Percentiles rank a stretch among this genome's conserved stretches.
phyloP scores from a whole-genome alignment of 1,284 basidiomycete genomes.

The Ustilago trichophora region DNA sequence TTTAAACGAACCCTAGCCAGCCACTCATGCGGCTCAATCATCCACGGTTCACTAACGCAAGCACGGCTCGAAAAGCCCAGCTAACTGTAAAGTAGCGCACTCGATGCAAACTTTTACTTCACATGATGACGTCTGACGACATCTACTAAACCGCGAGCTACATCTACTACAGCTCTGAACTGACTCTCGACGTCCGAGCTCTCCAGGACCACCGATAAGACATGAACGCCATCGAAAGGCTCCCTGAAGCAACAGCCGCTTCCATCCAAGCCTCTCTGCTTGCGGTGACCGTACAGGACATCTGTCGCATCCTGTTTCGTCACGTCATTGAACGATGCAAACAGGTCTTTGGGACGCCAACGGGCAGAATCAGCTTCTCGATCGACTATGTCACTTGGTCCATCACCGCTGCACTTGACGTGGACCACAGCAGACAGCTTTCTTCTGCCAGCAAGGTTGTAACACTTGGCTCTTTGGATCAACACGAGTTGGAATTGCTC shows the following conservation, averaged over 20 bases:
- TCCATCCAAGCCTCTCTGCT: slow-evolving; percentile 19
- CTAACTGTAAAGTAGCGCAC: too few species aligned
- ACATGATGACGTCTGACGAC: too few species aligned
- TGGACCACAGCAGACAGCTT: slow-evolving; percentile 3
- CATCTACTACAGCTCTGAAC: too few species aligned
- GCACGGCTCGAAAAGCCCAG: too few species aligned
- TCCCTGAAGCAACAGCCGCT: slow-evolving; percentile 10
- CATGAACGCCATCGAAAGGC: slow-evolving; percentile 14
- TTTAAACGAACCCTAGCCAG: too few species aligned
- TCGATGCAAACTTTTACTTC: too few species aligned
- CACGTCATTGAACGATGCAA: slow-evolving; percentile 1
- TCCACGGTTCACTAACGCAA: too few species aligned
- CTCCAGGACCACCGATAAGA: neutral
- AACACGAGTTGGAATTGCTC: slow-evolving; percentile 1
- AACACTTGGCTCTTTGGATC: neutral
- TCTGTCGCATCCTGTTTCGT: slow-evolving; percentile 19
- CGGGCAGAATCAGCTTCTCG: neutral
- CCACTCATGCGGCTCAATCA: too few species aligned
- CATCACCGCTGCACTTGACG: slow-evolving; percentile 7
- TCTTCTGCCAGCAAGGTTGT: neutral
- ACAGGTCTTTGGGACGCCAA: neutral
- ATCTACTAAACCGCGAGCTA: too few species aligned
- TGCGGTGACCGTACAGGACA: slow-evolving; percentile 20
- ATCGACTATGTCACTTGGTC: slow-evolving; percentile 30
- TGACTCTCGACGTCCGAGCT: too few species aligned